Evolutionary conservation across 2,329 filamentous ascomycete genomes (phyloP), one percentile per base, ranked within the genome.

Genomic region (Colletotrichum cuscutae): DNA sequence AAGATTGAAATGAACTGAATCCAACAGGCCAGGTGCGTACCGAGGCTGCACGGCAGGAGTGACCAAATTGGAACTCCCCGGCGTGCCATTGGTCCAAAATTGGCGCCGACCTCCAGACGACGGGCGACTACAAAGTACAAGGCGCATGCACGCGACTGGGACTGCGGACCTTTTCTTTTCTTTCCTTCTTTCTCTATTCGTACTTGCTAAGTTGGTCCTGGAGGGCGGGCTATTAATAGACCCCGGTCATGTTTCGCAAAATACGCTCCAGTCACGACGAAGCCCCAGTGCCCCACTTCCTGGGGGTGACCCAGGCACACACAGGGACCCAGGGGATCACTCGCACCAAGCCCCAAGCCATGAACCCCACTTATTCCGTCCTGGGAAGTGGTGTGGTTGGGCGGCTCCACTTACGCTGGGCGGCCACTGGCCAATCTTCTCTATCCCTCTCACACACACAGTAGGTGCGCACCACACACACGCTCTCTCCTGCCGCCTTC

Each of bases 201-300:
- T 11, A 35, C 32, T 35, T 35, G 11, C 9, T 11, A 12, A 35
- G 32, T 35, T 35, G 32, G 32, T 12, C 32, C 32, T 35, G 32
- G 11, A 15, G 42, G 42, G 42, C 8, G 63, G 65, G 49, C 71
- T 73, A 73, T 73, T 73, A 73, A 73, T 73, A 73, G 68, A 30
- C 71, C 68, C 71, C 30, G 62, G 58, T 58, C 62, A 59, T 60
- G 68, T 72, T 73, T 73, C 68, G 62, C 62, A 73, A 66, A 71
- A 59, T 68, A 72, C 46, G 49, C 35, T 72, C 71, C 61, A 73
- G 67, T 73, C 71, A 72, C 68, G 66, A 72, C 37, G 70, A 64
- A 61, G 67, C 59, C 65, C 61, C 61, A 35, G 7, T 49, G 42
- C 42, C 60, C 49, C 46, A 54, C 46, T 64, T 28, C 60, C n/a